Base-by-base conservation (phyloP, 2,329 filamentous ascomycete species). In the Trichoderma sp. region DNA sequence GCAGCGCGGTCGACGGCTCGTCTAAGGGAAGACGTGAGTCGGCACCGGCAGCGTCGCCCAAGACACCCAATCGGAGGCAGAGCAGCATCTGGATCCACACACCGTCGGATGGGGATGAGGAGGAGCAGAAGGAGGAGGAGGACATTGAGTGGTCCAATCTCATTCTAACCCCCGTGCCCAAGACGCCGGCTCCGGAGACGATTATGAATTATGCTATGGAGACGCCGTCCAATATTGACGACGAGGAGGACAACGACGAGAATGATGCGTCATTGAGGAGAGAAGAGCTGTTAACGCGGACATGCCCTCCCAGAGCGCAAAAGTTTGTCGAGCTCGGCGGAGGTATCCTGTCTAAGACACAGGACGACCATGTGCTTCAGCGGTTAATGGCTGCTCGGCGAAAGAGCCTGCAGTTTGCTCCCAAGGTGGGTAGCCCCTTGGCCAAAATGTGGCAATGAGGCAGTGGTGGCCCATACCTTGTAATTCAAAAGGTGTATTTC, bases 341-440 rank as follows among this genome's bases (percentile, higher is more conserved):
- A 6, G 83, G 84, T 0, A 79, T 88, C 5, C 77, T 89, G 70
- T 81, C 80, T 71, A 81, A 80, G 64, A 83, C 87, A 65, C 88
- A 88, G 80, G 86, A 90, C 76, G 83, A 88, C 76, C 83, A 83
- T 24, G 84, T 92, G 70, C 82, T 89, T 73, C 85, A 88, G 81
- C 85, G 90, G 62, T 82, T 95, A 73, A 89, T 93, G 85, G 89
- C 91, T 12, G 92, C 92, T 0, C 86, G 92, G 73, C 86, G 93
- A 73, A 94, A 93, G 87, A 95, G 91, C 78, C 79, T 94, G 80
- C 91, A 93, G 78, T 94, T 91, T 83, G 91, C 91, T 36, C 93
- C 92, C 34, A 92, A 92, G 81, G 83, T 93, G 72, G 90, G 88
- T 21, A 95, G 92, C 80, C 93, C 92, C 2, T 82, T 95, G 75